Percentiles rank a stretch among this genome's conserved stretches.
Conservation (phyloP, 192 early-diverging fungal genomes). For the Linnemannia exigua region DNA sequence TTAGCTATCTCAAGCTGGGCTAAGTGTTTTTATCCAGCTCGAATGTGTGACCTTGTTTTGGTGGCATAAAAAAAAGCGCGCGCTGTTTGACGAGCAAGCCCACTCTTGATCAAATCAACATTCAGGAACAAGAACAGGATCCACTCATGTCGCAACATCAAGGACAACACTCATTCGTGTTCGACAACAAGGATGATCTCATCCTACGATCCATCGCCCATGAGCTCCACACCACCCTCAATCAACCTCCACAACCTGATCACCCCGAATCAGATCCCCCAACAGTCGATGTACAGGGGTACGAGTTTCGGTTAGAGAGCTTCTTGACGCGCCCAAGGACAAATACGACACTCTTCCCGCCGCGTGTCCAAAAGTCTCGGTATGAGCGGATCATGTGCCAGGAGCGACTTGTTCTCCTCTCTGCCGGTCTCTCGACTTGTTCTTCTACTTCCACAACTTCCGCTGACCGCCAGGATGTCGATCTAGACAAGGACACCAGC, state of each 20-base stretch:
- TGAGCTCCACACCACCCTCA: conserved; percentile 11
- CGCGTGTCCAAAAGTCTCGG: conserved; percentile 17
- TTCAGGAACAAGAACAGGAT: not conserved
- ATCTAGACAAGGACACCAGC: not conserved
- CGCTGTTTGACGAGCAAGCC: no score
- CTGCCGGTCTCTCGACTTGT: not conserved
- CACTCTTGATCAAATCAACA: not conserved
- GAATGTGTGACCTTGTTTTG: no score
- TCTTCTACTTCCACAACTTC: not conserved
- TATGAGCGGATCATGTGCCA: conserved; percentile 27
- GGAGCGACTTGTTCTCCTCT: conserved; percentile 35
- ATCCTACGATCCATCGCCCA: conserved; percentile 25
- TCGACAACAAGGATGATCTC: conserved; percentile 15
- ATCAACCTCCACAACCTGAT: not conserved
- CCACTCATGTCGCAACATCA: not conserved
- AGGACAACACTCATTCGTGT: not conserved
- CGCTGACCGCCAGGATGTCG: not conserved
- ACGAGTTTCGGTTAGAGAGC: conserved; percentile 35
- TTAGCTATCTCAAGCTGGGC: no score
- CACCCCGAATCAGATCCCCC: not conserved
- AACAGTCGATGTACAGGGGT: not conserved
- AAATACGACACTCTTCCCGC: conserved; percentile 24
- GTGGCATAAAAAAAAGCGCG: no score
- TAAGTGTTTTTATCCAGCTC: no score
- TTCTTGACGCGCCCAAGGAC: conserved; percentile 23